These are phyloP conservation scores for Trichosporon sp. DNA, from an alignment of 1,284 basidiomycete species.

Conservation along the genomic window DNA sequence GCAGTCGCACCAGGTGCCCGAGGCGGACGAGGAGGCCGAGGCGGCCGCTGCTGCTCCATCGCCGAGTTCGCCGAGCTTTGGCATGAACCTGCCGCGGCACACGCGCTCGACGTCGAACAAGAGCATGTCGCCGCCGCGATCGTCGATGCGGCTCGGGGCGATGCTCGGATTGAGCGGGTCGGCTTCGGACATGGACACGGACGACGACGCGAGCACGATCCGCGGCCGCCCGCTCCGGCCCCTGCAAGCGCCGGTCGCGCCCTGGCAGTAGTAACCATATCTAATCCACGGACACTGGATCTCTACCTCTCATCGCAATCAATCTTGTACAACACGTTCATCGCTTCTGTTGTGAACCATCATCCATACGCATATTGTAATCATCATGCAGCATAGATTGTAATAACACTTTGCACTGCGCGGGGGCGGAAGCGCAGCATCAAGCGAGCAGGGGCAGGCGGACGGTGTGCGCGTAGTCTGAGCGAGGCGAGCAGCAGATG, in stretches of 20 bases:
- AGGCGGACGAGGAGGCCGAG: not conserved
- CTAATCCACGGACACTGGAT: not conserved
- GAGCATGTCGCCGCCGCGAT: constrained; percentile 27
- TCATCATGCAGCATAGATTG: constrained; percentile 4
- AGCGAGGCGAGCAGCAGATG: too few relatives aligned
- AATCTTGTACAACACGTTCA: constrained; percentile 3
- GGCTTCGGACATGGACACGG: constrained; percentile 21
- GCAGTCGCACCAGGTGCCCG: not conserved
- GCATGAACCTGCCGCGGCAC: constrained; percentile 10
- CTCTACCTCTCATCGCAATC: not conserved
- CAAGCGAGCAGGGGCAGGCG: not conserved
- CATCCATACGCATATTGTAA: constrained; percentile 6
- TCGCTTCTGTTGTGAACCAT: constrained; percentile 2
- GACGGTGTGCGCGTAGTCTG: too few relatives aligned
- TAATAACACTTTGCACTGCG: too few relatives aligned
- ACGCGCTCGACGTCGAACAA: constrained; percentile 4
- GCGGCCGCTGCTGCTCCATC: not conserved
- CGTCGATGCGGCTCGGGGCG: constrained; percentile 38
- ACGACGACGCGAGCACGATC: constrained; percentile 18
- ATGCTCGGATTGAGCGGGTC: constrained; percentile 31
- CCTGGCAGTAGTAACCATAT: constrained; percentile 12
- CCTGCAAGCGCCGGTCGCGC: constrained; percentile 9
- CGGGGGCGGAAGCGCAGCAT: too few relatives aligned
- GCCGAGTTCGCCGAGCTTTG: not conserved
- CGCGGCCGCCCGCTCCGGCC: constrained; percentile 7